phyloP scores from a whole-genome alignment of 306 rosid species.

The Pyrus betulifolia region DNA sequence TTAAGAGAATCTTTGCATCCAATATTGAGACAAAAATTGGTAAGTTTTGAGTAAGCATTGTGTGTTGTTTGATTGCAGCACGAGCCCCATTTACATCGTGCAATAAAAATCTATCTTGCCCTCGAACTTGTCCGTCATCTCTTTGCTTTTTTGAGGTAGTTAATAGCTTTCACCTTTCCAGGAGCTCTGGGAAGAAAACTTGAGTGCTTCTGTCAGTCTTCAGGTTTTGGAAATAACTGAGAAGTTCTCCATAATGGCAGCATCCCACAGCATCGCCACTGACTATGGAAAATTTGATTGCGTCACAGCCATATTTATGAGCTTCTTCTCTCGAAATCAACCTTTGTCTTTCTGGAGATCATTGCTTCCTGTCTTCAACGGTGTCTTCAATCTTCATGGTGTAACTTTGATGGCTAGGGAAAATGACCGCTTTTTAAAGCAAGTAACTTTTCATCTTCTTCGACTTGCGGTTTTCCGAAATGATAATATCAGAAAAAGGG shows the following conservation, averaged over 20 bases:
- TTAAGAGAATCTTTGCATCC: slow-evolving; percentile 97
- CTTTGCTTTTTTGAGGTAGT: slow-evolving; percentile 2
- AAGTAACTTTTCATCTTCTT: slow-evolving; percentile 93
- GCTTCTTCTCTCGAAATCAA: slow-evolving; percentile 88
- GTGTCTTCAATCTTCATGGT: slow-evolving; percentile 78
- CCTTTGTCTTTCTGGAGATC: slow-evolving; percentile 82
- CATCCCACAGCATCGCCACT: slow-evolving; percentile 76
- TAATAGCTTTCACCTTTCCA: slow-evolving; percentile 27
- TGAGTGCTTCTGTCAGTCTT: slow-evolving; percentile 90
- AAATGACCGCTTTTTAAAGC: slow-evolving; percentile 96
- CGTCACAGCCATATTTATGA: slow-evolving; percentile 74
- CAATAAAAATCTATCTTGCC: not conserved
- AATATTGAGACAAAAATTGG: slow-evolving; percentile 92
- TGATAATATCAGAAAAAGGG: slow-evolving; percentile 85
- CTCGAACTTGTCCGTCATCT: not conserved
- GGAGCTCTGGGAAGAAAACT: slow-evolving; percentile 99
- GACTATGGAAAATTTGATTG: slow-evolving; percentile 96
- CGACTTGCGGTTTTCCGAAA: slow-evolving; percentile 92
- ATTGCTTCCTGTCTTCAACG: slow-evolving; percentile 74
- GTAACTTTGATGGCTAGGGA: slow-evolving; percentile 92
- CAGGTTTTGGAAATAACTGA: slow-evolving; percentile 88
- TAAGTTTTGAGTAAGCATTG: slow-evolving; percentile 18
- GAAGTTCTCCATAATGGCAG: slow-evolving; percentile 76
- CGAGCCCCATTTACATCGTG: not conserved
- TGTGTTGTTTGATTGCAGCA: not conserved